phyloP scores from a whole-genome alignment of 139 green algal genomes.

The Tetraselmis chui region DNA sequence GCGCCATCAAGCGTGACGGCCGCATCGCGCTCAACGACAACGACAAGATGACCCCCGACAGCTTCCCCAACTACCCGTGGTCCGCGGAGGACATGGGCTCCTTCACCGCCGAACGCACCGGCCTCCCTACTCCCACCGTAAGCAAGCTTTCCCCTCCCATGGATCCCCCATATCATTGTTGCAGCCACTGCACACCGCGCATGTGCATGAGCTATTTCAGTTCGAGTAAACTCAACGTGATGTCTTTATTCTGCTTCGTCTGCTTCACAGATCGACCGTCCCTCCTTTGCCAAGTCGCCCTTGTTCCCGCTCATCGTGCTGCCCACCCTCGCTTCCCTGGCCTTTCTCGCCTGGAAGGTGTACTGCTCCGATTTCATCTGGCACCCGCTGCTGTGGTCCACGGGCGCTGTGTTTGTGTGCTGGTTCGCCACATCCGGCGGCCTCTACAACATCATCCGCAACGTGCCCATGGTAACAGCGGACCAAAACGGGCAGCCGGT shows the following conservation, averaged over 20 bases:
- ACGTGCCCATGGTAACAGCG: slow-evolving; percentile 55
- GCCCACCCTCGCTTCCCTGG: neutral
- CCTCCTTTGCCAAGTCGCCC: slow-evolving; percentile 34
- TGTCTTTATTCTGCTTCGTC: no score
- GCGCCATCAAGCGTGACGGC: slow-evolving; percentile 19
- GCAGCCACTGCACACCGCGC: no score
- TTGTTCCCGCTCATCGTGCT: slow-evolving; percentile 25
- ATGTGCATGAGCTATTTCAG: no score
- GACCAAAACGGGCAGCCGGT: slow-evolving; percentile 26
- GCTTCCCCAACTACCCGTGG: slow-evolving; percentile 43
- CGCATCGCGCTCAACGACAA: slow-evolving; percentile 31
- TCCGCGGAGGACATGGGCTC: slow-evolving; percentile 41
- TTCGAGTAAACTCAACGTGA: no score
- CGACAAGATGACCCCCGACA: slow-evolving; percentile 26
- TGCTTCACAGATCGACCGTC: slow-evolving; percentile 47
- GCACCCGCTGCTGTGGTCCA: slow-evolving; percentile 12
- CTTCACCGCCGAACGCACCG: slow-evolving; percentile 29
- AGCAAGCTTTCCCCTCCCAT: no score
- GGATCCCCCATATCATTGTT: no score
- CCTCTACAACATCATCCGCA: slow-evolving; percentile 91
- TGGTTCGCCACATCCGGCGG: slow-evolving; percentile 46
- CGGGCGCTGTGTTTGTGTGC: slow-evolving; percentile 7
- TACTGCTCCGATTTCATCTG: slow-evolving; percentile 15
- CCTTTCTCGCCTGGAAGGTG: slow-evolving; percentile 4
- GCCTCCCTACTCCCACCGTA: slow-evolving; percentile 25